phyloP scores from a whole-genome alignment of 2,329 filamentous ascomycete species.

The Epichloe baconii region DNA sequence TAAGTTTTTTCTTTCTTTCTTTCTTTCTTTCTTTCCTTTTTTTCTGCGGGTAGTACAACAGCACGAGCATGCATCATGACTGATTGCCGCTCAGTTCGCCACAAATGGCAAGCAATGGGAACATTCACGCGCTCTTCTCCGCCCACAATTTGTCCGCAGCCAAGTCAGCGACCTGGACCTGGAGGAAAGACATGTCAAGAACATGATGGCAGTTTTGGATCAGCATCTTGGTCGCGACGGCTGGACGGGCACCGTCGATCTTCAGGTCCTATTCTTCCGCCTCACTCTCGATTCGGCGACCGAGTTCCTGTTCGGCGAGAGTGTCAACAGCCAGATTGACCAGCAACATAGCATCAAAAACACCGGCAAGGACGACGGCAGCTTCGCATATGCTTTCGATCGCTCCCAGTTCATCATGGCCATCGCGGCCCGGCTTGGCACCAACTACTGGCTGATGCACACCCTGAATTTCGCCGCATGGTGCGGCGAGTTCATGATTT shows the following conservation, averaged over 20 bases:
- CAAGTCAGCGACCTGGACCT: slow-evolving; percentile 29
- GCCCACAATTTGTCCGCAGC: slow-evolving; percentile 27
- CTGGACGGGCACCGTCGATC: slow-evolving; percentile 26
- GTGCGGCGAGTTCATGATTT: slow-evolving; percentile 25
- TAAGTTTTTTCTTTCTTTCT: background rate
- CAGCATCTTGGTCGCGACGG: slow-evolving; percentile 15
- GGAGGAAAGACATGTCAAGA: too few relatives aligned
- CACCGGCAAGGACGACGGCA: slow-evolving; percentile 6
- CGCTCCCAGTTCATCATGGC: slow-evolving; percentile 7
- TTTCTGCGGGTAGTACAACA: too few relatives aligned
- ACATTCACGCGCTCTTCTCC: slow-evolving; percentile 24
- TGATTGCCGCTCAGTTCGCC: background rate
- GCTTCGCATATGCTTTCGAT: slow-evolving; percentile 14
- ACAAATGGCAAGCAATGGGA: slow-evolving; percentile 15
- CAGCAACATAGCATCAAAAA: slow-evolving; percentile 4
- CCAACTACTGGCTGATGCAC: slow-evolving; percentile 42
- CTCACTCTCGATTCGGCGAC: slow-evolving; percentile 35
- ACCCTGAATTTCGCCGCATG: slow-evolving; percentile 48
- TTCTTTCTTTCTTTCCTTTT: too few relatives aligned
- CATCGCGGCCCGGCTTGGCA: slow-evolving; percentile 29
- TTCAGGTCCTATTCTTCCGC: slow-evolving; percentile 34
- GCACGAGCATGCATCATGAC: background rate
- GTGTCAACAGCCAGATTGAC: slow-evolving; percentile 28
- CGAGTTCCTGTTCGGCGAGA: slow-evolving; percentile 50
- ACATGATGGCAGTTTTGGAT: background rate